Conservation (phyloP, 2,329 filamentous ascomycete species). For the Coniochaeta sp. region DNA sequence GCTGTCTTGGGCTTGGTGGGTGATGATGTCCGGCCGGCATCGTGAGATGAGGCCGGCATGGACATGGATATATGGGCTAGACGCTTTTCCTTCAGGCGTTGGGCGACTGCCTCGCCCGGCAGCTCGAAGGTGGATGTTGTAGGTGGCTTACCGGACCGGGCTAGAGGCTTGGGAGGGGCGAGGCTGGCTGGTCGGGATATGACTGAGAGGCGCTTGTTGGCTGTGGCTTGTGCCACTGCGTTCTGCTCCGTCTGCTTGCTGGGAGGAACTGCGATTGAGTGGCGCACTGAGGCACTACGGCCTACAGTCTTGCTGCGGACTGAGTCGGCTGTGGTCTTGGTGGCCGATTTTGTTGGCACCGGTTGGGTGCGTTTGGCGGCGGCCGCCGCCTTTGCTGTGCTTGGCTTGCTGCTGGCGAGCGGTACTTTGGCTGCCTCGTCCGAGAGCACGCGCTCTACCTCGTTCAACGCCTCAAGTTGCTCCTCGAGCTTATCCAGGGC, state of each 20-base stretch:
- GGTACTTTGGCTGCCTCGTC: slow-evolving; percentile 19
- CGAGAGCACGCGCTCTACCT: slow-evolving; percentile 23
- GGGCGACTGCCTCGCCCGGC: slow-evolving; percentile 53
- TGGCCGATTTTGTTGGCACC: slow-evolving; percentile 9
- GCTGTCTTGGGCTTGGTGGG: slow-evolving; percentile 38
- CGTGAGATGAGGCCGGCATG: slow-evolving; percentile 13
- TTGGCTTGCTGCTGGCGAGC: slow-evolving; percentile 6
- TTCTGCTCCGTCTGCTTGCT: slow-evolving; percentile 14
- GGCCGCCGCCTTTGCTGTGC: background rate
- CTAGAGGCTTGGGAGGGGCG: slow-evolving; percentile 34
- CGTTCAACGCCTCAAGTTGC: slow-evolving; percentile 46
- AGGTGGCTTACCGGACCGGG: slow-evolving; percentile 45
- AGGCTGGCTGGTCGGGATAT: slow-evolving; percentile 31
- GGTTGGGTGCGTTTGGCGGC: slow-evolving; percentile 1
- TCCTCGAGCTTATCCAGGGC: slow-evolving; percentile 56
- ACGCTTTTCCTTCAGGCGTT: slow-evolving; percentile 48
- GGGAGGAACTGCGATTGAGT: slow-evolving; percentile 15
- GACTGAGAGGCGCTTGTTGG: slow-evolving; percentile 17
- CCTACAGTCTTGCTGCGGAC: slow-evolving; percentile 8
- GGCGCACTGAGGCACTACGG: slow-evolving; percentile 29
- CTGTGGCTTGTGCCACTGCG: slow-evolving; percentile 12
- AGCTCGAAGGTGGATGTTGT: slow-evolving; percentile 54
- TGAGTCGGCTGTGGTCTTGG: background rate
- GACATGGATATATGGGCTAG: slow-evolving; percentile 42
- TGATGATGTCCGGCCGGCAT: slow-evolving; percentile 15